Conservation (phyloP, 306 rosid species). For the Rosa chinensis region DNA sequence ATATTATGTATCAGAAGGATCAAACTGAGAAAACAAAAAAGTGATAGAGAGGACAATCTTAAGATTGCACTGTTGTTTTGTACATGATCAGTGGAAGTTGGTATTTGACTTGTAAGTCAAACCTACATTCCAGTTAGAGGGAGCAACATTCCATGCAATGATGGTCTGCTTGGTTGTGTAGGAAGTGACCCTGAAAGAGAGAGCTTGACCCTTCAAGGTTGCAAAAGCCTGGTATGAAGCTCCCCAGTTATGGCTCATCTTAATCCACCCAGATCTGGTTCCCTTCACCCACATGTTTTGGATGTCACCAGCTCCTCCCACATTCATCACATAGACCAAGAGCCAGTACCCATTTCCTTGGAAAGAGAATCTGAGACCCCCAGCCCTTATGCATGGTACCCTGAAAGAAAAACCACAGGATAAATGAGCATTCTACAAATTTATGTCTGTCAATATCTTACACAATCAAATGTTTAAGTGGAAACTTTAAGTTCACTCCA, state of each 20-base stretch:
- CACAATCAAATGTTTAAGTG: too few relatives aligned
- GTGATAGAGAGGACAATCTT: not conserved
- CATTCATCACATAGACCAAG: slow-evolving; percentile 89
- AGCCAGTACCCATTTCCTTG: slow-evolving; percentile 97
- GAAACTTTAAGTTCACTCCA: too few relatives aligned
- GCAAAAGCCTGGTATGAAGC: slow-evolving; percentile 92
- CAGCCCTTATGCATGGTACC: slow-evolving; percentile 63
- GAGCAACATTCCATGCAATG: slow-evolving; percentile 66
- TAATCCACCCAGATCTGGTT: slow-evolving; percentile 71
- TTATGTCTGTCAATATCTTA: too few relatives aligned
- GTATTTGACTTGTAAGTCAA: slow-evolving; percentile 45
- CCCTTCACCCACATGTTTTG: slow-evolving; percentile 73
- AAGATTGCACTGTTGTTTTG: not conserved
- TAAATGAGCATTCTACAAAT: not conserved
- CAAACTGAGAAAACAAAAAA: slow-evolving; percentile 17
- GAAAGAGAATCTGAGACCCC: slow-evolving; percentile 67
- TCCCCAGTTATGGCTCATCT: slow-evolving; percentile 98
- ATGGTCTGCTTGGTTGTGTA: slow-evolving; percentile 65
- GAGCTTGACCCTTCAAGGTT: slow-evolving; percentile 64
- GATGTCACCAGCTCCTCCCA: slow-evolving; percentile 91
- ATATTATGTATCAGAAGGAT: not conserved
- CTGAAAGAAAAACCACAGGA: slow-evolving; percentile 28
- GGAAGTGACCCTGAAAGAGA: slow-evolving; percentile 74
- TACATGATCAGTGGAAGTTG: slow-evolving; percentile 53
- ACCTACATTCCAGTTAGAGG: slow-evolving; percentile 65